A percentile compares a stretch with the other conserved stretches of the same genome.
Evolutionary conservation across 2,329 filamentous ascomycete genomes (phyloP).

Genomic region (Arthrobotrys iridis): DNA sequence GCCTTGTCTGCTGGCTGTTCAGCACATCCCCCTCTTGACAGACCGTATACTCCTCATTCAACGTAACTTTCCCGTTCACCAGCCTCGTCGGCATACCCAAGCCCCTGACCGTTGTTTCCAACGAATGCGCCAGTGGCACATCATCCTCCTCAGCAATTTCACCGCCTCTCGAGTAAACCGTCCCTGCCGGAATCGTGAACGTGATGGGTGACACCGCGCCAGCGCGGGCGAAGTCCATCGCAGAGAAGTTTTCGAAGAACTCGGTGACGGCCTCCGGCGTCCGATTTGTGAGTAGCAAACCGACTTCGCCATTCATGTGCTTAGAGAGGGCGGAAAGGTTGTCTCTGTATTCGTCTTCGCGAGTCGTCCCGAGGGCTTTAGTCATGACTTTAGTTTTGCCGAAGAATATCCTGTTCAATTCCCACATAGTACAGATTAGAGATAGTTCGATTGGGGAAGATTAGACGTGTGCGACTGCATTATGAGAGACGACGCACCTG

Average conservation of each 20-base stretch:
- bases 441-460: slow-evolving; percentile 73
- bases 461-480: slow-evolving; percentile 33
- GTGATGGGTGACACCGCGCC: slow-evolving; percentile 77
- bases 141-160: slow-evolving; percentile 83
- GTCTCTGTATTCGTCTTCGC: slow-evolving; percentile 74
- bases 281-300: slow-evolving; percentile 88
- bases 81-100: slow-evolving; percentile 89
- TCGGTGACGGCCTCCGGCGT: slow-evolving; percentile 72
- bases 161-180: slow-evolving; percentile 80
- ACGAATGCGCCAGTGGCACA: slow-evolving; percentile 82
- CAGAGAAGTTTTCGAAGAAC: slow-evolving; percentile 77
- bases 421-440: slow-evolving; percentile 62
- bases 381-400: slow-evolving; percentile 99
- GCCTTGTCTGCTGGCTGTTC: slow-evolving; percentile 88
- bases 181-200: slow-evolving; percentile 84
- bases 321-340: slow-evolving; percentile 69
- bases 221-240: slow-evolving; percentile 90
- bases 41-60: slow-evolving; percentile 77
- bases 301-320: slow-evolving; percentile 82
- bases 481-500: slow-evolving; percentile 68
- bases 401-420: slow-evolving; percentile 81
- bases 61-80: slow-evolving; percentile 84
- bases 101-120: slow-evolving; percentile 89
- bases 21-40: slow-evolving; percentile 86
- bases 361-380: slow-evolving; percentile 83